Conservation (phyloP, 2,329 filamentous ascomycete species). For the Pseudocercospora musae region DNA sequence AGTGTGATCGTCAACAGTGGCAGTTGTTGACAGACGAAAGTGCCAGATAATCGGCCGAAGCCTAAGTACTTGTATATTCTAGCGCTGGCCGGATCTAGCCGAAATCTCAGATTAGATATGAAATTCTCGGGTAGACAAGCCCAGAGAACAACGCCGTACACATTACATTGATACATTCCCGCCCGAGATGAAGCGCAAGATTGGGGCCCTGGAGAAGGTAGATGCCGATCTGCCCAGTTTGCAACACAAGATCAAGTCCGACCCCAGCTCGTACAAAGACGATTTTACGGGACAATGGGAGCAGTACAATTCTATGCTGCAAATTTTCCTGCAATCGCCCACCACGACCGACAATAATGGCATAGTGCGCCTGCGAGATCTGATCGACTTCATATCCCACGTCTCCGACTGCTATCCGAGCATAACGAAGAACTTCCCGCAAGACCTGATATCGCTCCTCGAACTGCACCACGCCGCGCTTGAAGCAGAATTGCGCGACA, state of each 20-base stretch:
- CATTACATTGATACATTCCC: background rate
- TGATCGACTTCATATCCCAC: constrained; percentile 91
- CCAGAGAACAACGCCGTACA: background rate
- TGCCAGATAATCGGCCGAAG: no score
- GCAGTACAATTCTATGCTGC: constrained; percentile 86
- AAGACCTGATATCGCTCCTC: constrained; percentile 77
- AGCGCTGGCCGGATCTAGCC: background rate
- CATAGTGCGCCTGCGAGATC: constrained; percentile 79
- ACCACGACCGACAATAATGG: constrained; percentile 72
- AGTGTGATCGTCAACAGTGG: background rate
- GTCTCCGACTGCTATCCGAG: constrained; percentile 90
- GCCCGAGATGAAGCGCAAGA: constrained; percentile 78
- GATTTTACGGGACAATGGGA: constrained; percentile 85
- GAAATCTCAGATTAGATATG: background rate
- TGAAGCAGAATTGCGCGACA: constrained; percentile 82
- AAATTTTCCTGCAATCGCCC: constrained; percentile 86
- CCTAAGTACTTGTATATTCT: no score
- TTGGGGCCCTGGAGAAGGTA: constrained; percentile 90
- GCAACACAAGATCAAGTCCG: constrained; percentile 85
- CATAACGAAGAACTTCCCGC: constrained; percentile 71
- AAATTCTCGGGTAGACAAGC: background rate
- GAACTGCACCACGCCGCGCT: constrained; percentile 77
- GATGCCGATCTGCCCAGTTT: constrained; percentile 87
- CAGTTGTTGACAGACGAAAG: no score
- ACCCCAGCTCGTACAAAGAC: constrained; percentile 85